Conservation (phyloP, 495 filamentous ascomycete genomes). For the Darksidea phi region DNA sequence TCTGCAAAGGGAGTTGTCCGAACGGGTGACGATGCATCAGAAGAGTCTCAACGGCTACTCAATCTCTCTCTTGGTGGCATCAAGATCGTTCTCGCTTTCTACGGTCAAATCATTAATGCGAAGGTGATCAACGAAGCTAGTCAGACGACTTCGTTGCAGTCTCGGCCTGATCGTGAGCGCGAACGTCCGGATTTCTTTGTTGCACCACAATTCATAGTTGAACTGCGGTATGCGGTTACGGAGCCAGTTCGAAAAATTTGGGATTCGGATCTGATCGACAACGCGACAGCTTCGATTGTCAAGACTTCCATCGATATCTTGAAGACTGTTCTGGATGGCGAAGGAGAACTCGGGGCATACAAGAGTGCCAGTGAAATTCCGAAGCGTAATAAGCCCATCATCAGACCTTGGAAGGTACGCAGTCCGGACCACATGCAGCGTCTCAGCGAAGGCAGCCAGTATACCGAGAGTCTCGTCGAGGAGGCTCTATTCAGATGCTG, state of each 20-base stretch:
- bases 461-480: conserved; percentile 58
- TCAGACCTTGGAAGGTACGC: conserved; percentile 42
- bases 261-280: conserved; percentile 77
- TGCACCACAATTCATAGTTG: conserved; percentile 77
- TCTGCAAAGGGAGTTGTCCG: conserved; percentile 56
- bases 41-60: conserved; percentile 23
- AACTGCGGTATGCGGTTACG: conserved; percentile 79
- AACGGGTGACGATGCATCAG: conserved; percentile 42
- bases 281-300: conserved; percentile 68
- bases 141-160: conserved; percentile 62
- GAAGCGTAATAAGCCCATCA: conserved; percentile 41
- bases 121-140: conserved; percentile 76
- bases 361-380: conserved; percentile 58
- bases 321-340: conserved; percentile 71
- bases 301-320: conserved; percentile 83
- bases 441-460: conserved; percentile 52
- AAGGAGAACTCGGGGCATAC: conserved; percentile 67
- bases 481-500: conserved; percentile 84
- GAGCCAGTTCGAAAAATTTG: conserved; percentile 77
- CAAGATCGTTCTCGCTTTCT: conserved; percentile 81
- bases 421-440: conserved; percentile 42
- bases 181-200: conserved; percentile 64
- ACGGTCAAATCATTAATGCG: conserved; percentile 67
- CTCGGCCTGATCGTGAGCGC: conserved; percentile 54
- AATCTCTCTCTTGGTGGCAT: conserved; percentile 54